Evolutionary conservation across 1,284 basidiomycete genomes (phyloP), one percentile per base, ranked within the genome.

Genomic region (Inonotus hispidus): DNA sequence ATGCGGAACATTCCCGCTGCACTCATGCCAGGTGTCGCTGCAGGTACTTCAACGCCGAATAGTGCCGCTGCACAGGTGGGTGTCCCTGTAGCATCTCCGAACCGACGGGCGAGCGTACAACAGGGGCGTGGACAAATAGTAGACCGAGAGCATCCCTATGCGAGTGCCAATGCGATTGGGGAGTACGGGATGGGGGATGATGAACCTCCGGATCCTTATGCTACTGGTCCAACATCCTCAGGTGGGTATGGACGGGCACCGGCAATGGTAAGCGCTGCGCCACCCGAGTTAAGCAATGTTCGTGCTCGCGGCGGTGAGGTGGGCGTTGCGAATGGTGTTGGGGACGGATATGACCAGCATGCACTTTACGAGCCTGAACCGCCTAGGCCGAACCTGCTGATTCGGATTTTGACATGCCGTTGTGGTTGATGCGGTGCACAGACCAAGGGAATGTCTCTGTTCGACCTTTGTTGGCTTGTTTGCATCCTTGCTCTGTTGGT

Each of bases 61-160:
- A 89, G 88, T 53, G 82, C 82, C 41, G 84, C 84, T 63, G 89
- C 88, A 29, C 87, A 91, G 67, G 79, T 88, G 62, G 85, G 87
- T 65, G 82, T 90, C 21, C 81, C 88, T 10, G 75, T 66, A 66
- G 27, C 79, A 82, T 58, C 88, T 89, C 69, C 88, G 87, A 13
- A 90, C 89, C 65, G 88, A 85, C 35, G 77, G 43, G 73, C 69
- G 59, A 72, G 71, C 54, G 80, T 79, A 67, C 75, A 77, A 38
- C 75, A 71, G 62, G 29, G 27, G 27, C 25, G 37, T n/a, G 52
- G 52, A 52, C 53, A 35, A 19, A 21, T 23, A 23, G 39, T 47
- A 53, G 50, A 54, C 7, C 39, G 23, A 6, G 61, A 57, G 25
- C 62, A 63, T 32, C 62, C 62, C 3, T 63, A 63, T 47, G 62